Evolutionary conservation across 163 green algal genomes (phyloP).

Genomic region (Scenedesmus sp.): DNA sequence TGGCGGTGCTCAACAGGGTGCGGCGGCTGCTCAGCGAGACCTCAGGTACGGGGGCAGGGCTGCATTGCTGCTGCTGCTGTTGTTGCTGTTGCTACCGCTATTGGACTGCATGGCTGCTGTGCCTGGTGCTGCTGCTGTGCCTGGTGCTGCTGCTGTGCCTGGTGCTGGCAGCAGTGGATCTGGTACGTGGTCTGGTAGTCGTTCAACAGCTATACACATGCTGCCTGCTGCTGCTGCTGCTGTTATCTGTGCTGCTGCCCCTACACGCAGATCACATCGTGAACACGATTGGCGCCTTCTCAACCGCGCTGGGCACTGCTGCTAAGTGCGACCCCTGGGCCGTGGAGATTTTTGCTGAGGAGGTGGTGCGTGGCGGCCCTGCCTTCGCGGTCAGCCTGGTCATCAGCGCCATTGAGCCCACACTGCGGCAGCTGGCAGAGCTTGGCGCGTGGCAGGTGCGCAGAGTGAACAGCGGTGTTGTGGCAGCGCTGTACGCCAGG

Average conservation of each 20-base stretch:
- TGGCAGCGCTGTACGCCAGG: too few species aligned
- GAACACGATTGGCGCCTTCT: slow-evolving; percentile 71
- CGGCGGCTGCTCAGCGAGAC: slow-evolving; percentile 76
- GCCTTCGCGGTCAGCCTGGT: slow-evolving; percentile 94
- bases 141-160: neutral
- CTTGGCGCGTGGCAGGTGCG: slow-evolving; percentile 94
- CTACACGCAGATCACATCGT: slow-evolving; percentile 73
- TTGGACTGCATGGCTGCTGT: too few species aligned
- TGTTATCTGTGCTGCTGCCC: neutral
- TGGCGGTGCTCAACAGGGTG: slow-evolving; percentile 93
- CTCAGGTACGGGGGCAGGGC: slow-evolving; percentile 44
- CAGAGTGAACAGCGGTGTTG: too few species aligned
- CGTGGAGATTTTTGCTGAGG: slow-evolving; percentile 96
- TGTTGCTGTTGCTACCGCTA: neutral
- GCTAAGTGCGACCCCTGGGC: slow-evolving; percentile 86
- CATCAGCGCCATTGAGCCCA: slow-evolving; percentile 86
- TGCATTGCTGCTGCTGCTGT: too few species aligned
- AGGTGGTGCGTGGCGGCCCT: slow-evolving; percentile 86
- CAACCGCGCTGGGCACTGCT: slow-evolving; percentile 74
- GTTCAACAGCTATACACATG: neutral
- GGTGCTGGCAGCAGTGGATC: neutral
- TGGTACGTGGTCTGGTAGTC: too few species aligned
- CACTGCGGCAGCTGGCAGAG: slow-evolving; percentile 87
- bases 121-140: neutral
- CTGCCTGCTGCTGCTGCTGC: neutral